Percentiles rank a stretch among this genome's conserved stretches.
phyloP scores from a whole-genome alignment of 2,329 filamentous ascomycete genomes.

The Anthostomella pinea region DNA sequence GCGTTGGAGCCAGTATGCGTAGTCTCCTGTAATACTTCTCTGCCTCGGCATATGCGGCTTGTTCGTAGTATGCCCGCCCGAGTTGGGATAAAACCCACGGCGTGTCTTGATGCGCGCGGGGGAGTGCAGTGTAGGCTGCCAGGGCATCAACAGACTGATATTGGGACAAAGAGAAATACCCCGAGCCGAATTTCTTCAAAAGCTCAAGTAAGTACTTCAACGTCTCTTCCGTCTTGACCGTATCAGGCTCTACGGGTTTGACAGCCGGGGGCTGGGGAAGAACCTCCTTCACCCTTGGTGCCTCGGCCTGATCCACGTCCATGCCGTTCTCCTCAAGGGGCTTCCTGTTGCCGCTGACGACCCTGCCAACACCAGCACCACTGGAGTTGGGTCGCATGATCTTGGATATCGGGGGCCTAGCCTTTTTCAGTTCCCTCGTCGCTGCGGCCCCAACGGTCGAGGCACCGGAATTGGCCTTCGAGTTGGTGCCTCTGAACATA shows the following conservation, averaged over 20 bases:
- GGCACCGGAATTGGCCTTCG: conserved; percentile 59
- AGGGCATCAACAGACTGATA: conserved; percentile 79
- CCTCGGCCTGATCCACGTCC: conserved; percentile 68
- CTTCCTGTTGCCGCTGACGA: conserved; percentile 89
- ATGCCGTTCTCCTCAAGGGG: conserved; percentile 62
- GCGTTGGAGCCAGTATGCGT: conserved; percentile 74
- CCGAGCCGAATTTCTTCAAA: conserved; percentile 76
- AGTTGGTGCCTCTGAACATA: conserved; percentile 65
- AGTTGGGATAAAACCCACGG: conserved; percentile 92
- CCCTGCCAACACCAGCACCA: conserved; percentile 72
- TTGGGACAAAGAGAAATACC: conserved; percentile 73
- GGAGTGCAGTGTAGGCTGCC: conserved; percentile 67
- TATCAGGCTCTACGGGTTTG: conserved; percentile 50
- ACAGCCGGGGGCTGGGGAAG: conserved; percentile 36
- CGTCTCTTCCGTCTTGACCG: conserved; percentile 68
- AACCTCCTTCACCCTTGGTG: conserved; percentile 43
- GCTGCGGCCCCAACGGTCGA: conserved; percentile 58
- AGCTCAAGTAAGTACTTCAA: conserved; percentile 75
- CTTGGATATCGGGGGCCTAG: conserved; percentile 68
- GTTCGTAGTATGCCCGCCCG: conserved; percentile 88
- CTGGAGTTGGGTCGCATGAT: conserved; percentile 64
- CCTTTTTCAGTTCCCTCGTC: conserved; percentile 77
- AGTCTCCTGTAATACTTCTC: conserved; percentile 83
- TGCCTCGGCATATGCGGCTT: conserved; percentile 79
- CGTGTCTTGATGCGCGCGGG: conserved; percentile 76